phyloP scores from a whole-genome alignment of 2,329 filamentous ascomycete genomes.

The Fusarium torreyae region DNA sequence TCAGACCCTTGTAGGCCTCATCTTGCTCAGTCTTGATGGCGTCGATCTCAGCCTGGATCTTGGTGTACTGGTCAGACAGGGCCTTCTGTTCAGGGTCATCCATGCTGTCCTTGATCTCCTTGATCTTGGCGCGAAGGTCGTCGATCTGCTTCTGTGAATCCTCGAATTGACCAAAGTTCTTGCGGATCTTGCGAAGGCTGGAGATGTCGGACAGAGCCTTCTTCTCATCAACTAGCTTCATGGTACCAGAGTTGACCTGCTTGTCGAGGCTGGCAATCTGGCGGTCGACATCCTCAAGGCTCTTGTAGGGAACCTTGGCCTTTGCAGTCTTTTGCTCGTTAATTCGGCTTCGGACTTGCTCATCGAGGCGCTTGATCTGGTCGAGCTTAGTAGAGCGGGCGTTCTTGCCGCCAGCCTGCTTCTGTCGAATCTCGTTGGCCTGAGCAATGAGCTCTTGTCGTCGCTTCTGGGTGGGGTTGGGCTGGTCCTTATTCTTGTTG shows the following conservation, averaged over 20 bases:
- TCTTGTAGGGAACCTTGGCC: conserved; percentile 87
- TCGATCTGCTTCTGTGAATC: conserved; percentile 91
- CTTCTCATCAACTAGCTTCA: conserved; percentile 98
- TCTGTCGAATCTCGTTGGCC: conserved; percentile 85
- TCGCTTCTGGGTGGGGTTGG: conserved; percentile 84
- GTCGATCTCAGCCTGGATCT: conserved; percentile 90
- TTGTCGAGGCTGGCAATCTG: conserved; percentile 86
- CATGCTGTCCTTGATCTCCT: conserved; percentile 88
- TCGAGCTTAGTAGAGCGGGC: conserved; percentile 84
- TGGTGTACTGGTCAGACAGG: conserved; percentile 86
- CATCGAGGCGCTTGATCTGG: conserved; percentile 92
- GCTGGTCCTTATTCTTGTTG: conserved; percentile 81
- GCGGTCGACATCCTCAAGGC: conserved; percentile 86
- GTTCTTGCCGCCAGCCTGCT: conserved; percentile 90
- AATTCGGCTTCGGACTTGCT: conserved; percentile 87
- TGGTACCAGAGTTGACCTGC: conserved; percentile 88
- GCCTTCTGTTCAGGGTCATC: conserved; percentile 94
- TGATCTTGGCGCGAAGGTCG: conserved; percentile 87
- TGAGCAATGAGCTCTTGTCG: conserved; percentile 88
- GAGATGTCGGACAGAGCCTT: conserved; percentile 90
- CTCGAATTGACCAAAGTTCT: conserved; percentile 90
- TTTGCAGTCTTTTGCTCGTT: conserved; percentile 89
- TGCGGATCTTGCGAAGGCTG: conserved; percentile 87
- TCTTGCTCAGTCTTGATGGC: conserved; percentile 93
- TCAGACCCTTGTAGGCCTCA: conserved; percentile 89